Percentiles rank a stretch among this genome's conserved stretches.
Evolutionary conservation across 1,284 basidiomycete species (phyloP).

Genomic region (Cyathus pygmaeus): DNA sequence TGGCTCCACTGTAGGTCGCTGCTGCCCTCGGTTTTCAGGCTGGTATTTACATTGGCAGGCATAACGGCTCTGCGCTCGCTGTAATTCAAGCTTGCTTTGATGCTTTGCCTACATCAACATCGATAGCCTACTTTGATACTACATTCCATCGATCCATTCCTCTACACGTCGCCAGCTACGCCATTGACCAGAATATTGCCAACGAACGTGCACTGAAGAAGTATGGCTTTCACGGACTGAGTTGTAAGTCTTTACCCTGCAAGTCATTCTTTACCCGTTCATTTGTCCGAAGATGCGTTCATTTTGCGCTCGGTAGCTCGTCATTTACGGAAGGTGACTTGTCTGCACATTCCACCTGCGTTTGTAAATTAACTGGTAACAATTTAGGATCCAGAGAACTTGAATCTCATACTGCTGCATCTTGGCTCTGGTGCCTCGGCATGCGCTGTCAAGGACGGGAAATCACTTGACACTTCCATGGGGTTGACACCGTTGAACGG

Average conservation of each 20-base stretch:
- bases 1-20: slow-evolving; percentile 78
- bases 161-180: slow-evolving; percentile 78
- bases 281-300: slow-evolving; percentile 61
- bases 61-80: slow-evolving; percentile 69
- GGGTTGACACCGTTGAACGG: slow-evolving; percentile 83
- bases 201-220: slow-evolving; percentile 77
- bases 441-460: slow-evolving; percentile 76
- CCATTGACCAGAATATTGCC: slow-evolving; percentile 74
- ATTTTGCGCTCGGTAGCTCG: slow-evolving; percentile 69
- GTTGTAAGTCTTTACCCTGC: slow-evolving; percentile 58
- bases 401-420: slow-evolving; percentile 83
- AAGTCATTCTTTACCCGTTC: slow-evolving; percentile 6
- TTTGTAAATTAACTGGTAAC: background rate
- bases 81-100: slow-evolving; percentile 72
- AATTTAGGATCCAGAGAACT: slow-evolving; percentile 39
- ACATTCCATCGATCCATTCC: slow-evolving; percentile 86
- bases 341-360: background rate
- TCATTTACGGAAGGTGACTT: slow-evolving; percentile 63
- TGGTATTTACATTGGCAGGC: slow-evolving; percentile 46
- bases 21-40: slow-evolving; percentile 2
- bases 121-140: slow-evolving; percentile 85
- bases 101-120: slow-evolving; percentile 68
- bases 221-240: slow-evolving; percentile 90
- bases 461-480: slow-evolving; percentile 85
- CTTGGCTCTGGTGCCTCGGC: slow-evolving; percentile 88